A percentile compares a stretch with the other conserved stretches of the same genome.
phyloP scores from a whole-genome alignment of 768 basidiomycete species.

The Mycena kentingensis region DNA sequence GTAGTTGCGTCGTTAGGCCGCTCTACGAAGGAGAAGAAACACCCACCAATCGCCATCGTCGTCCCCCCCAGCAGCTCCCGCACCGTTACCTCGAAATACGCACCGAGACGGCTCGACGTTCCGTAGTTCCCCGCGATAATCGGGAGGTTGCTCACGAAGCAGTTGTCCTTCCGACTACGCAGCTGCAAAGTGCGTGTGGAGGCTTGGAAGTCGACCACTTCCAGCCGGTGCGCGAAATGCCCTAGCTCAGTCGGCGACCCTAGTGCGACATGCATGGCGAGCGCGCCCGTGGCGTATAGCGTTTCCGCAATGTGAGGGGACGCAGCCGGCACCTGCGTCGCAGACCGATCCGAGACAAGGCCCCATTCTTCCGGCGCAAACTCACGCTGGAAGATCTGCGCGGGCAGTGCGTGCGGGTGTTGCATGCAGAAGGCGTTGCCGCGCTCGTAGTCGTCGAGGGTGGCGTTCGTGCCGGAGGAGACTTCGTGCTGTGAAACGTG shows the following conservation, averaged over 20 bases:
- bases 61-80: not conserved
- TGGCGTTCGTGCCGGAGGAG: conserved; percentile 5
- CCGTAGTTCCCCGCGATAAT: conserved; percentile 14
- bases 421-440: conserved; percentile 6
- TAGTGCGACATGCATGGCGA: not conserved
- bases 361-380: conserved; percentile 7
- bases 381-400: conserved; percentile 3
- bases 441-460: conserved; percentile 4
- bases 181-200: not conserved
- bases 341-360: conserved; percentile 1
- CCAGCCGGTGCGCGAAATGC: conserved; percentile 1
- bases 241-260: not conserved
- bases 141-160: conserved; percentile 16
- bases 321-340: not conserved
- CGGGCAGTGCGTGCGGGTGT: not conserved
- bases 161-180: conserved; percentile 16
- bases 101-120: conserved; percentile 1
- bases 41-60: conserved; percentile 9
- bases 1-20: not conserved
- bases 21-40: not conserved
- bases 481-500: conserved; percentile 9
- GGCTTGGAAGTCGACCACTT: not conserved
- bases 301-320: not conserved
- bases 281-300: not conserved
- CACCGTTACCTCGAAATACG: conserved; percentile 16